A percentile compares a stretch with the other conserved stretches of the same genome.
phyloP scores from a whole-genome alignment of 352 stramenopile species.

The Phytophthora capsici region DNA sequence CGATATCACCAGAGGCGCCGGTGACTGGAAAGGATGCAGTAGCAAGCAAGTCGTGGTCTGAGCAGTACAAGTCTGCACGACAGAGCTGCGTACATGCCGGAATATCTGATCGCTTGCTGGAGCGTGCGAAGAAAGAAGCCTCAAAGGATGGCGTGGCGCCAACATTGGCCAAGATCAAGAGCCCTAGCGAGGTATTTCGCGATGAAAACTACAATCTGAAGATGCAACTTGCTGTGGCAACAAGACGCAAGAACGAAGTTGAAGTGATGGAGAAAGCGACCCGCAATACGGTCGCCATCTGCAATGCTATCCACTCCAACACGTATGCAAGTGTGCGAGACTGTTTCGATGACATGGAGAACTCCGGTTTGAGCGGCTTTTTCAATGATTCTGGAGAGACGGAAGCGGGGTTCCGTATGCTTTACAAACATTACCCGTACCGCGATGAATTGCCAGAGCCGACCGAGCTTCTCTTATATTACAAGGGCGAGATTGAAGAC shows the following conservation, averaged over 20 bases:
- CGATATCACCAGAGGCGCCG: constrained; percentile 8
- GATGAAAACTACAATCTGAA: constrained; percentile 72
- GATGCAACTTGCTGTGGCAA: constrained; percentile 50
- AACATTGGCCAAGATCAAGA: constrained; percentile 56
- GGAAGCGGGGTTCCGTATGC: constrained; percentile 66
- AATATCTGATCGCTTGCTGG: constrained; percentile 71
- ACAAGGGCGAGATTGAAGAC: constrained; percentile 68
- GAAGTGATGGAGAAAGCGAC: constrained; percentile 65
- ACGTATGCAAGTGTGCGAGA: constrained; percentile 53
- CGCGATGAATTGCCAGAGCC: constrained; percentile 57
- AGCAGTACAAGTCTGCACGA: constrained; percentile 58
- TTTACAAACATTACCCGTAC: constrained; percentile 60
- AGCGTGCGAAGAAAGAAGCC: constrained; percentile 36
- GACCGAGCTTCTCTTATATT: constrained; percentile 66
- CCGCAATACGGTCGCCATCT: constrained; percentile 69
- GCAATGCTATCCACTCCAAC: constrained; percentile 48
- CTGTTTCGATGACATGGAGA: constrained; percentile 63
- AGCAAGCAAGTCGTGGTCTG: constrained; percentile 38
- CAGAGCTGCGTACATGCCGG: constrained; percentile 76
- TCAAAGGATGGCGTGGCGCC: constrained; percentile 8
- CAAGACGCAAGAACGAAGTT: constrained; percentile 58
- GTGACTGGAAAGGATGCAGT: constrained; percentile 10
- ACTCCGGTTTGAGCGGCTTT: constrained; percentile 46
- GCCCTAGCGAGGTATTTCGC: constrained; percentile 58
- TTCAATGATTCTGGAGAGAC: constrained; percentile 63